Conservation (phyloP, 306 rosid genomes). For the Spatholobus suberectus region DNA sequence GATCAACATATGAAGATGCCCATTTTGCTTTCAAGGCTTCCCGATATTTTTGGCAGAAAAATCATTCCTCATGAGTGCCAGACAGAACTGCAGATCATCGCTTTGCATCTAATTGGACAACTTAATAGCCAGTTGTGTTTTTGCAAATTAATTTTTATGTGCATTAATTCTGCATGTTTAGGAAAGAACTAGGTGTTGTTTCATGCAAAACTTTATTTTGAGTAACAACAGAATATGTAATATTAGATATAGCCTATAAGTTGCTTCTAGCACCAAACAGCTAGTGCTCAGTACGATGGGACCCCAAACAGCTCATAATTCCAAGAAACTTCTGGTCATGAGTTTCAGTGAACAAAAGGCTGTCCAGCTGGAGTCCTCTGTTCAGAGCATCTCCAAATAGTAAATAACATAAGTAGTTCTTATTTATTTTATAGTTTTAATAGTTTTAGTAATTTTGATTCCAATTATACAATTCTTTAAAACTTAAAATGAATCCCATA, state of each 20-base stretch:
- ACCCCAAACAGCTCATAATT: slow-evolving; percentile 45
- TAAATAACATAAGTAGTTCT: background rate
- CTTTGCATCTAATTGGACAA: background rate
- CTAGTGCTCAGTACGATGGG: slow-evolving; percentile 37
- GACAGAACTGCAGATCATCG: background rate
- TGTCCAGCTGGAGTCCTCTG: slow-evolving; percentile 28
- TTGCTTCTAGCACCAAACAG: background rate
- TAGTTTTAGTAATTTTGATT: background rate
- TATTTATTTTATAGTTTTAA: background rate
- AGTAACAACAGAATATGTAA: background rate
- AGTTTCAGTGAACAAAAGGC: slow-evolving; percentile 53
- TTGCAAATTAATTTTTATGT: background rate
- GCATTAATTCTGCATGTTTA: background rate
- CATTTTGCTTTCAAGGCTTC: background rate
- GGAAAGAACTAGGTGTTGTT: background rate
- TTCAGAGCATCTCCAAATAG: background rate
- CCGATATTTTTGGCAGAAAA: background rate
- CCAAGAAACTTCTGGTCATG: slow-evolving; percentile 40
- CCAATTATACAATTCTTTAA: background rate
- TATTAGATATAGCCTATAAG: background rate
- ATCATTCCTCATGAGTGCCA: background rate
- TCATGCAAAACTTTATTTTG: background rate
- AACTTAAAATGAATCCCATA: too few species aligned
- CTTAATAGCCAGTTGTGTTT: background rate
- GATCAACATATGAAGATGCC: background rate